Evolutionary conservation across 2,329 filamentous ascomycete genomes (phyloP).

Genomic region (Ophiocordyceps australis): DNA sequence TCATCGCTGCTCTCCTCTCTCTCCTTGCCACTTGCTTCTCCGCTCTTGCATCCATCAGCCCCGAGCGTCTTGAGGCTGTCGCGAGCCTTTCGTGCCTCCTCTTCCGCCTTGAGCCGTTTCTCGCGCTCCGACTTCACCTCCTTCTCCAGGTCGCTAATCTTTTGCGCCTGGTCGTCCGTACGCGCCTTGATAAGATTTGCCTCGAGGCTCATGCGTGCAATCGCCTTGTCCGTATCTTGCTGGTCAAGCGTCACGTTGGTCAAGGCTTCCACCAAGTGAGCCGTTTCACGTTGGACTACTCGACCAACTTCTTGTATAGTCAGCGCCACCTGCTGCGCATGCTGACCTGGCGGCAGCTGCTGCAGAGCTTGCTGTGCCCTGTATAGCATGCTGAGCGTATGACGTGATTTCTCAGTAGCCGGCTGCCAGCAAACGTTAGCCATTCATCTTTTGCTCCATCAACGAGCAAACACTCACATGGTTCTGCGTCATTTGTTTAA

Average conservation of each 20-base stretch:
- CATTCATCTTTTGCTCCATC: background rate
- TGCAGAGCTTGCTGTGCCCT: conserved; percentile 19
- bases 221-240: conserved; percentile 18
- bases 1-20: conserved; percentile 7
- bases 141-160: conserved; percentile 11
- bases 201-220: conserved; percentile 19
- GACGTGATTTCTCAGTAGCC: conserved; percentile 14
- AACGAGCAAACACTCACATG: conserved; percentile 11
- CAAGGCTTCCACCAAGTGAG: conserved; percentile 17
- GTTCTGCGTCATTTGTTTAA: conserved; percentile 19
- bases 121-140: conserved; percentile 13
- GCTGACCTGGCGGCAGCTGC: conserved; percentile 16
- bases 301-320: conserved; percentile 18
- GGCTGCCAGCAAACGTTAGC: conserved; percentile 6
- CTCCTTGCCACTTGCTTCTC: too few relatives aligned
- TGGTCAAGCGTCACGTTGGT: conserved; percentile 17
- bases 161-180: conserved; percentile 13
- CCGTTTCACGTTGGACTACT: conserved; percentile 18
- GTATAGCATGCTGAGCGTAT: conserved; percentile 16
- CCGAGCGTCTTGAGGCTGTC: conserved; percentile 10
- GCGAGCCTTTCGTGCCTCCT: conserved; percentile 9
- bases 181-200: conserved; percentile 16
- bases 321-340: conserved; percentile 14
- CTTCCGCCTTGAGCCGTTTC: conserved; percentile 11
- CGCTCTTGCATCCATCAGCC: too few relatives aligned